phyloP scores from a whole-genome alignment of 305 asterid species.

The Rubia balearica region DNA sequence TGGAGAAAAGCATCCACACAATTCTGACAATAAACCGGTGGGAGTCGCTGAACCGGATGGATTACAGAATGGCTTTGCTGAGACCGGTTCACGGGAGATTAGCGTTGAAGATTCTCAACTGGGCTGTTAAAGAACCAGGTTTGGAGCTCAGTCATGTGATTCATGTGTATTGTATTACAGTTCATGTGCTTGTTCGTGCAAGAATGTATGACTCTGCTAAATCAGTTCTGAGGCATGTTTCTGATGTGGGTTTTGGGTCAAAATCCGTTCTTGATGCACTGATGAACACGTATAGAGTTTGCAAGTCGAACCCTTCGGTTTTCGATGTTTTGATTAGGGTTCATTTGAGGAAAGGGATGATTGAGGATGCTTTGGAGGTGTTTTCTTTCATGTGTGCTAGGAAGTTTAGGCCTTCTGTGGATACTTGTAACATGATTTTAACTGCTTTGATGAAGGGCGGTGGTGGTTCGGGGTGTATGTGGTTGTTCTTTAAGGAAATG shows the following conservation, averaged over 20 bases:
- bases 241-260: slow-evolving; percentile 39
- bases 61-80: slow-evolving; percentile 48
- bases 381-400: slow-evolving; percentile 51
- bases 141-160: slow-evolving; percentile 51
- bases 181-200: slow-evolving; percentile 76
- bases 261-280: slow-evolving; percentile 48
- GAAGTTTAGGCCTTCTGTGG: slow-evolving; percentile 62
- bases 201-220: slow-evolving; percentile 66
- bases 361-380: slow-evolving; percentile 46
- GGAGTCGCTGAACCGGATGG: slow-evolving; percentile 83
- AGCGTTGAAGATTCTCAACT: slow-evolving; percentile 74
- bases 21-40: slow-evolving; percentile 77
- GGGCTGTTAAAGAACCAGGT: slow-evolving; percentile 77
- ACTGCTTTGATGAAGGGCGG: slow-evolving; percentile 38
- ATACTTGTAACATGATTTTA: slow-evolving; percentile 72
- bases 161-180: slow-evolving; percentile 66
- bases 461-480: slow-evolving; percentile 32
- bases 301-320: slow-evolving; percentile 83
- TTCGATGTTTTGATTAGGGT: slow-evolving; percentile 77
- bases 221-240: slow-evolving; percentile 40
- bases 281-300: slow-evolving; percentile 62
- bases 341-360: slow-evolving; percentile 42
- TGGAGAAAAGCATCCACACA: slow-evolving; percentile 49
- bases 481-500: slow-evolving; percentile 77
- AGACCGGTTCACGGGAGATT: slow-evolving; percentile 79